Evolutionary conservation across 371 early-diverging fungal species (phyloP).

Genomic region (Lichtheimia ramosa): DNA sequence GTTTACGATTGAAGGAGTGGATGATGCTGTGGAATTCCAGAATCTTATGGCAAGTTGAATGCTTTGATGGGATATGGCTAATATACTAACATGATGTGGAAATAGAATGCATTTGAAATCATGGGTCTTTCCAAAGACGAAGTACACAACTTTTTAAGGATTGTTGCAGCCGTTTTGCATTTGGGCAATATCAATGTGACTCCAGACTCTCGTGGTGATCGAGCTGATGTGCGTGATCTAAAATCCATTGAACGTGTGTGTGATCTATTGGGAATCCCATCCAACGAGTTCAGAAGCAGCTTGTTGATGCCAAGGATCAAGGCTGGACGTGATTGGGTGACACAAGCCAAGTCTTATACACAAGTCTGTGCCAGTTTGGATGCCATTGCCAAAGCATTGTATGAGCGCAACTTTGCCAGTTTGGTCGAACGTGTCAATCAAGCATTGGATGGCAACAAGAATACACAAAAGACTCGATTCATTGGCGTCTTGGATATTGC

Average conservation of each 20-base stretch:
- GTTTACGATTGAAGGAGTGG: conserved; percentile 90
- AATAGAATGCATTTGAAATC: conserved; percentile 78
- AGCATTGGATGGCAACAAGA: conserved; percentile 76
- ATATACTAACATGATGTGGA: neutral
- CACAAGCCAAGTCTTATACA: conserved; percentile 81
- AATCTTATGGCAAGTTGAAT: conserved; percentile 58
- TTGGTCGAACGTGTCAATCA: conserved; percentile 90
- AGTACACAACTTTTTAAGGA: conserved; percentile 78
- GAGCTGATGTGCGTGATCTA: conserved; percentile 85
- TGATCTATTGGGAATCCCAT: conserved; percentile 92
- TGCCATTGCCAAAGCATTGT: conserved; percentile 93
- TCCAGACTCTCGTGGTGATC: conserved; percentile 73
- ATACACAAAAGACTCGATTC: conserved; percentile 54
- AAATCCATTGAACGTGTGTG: conserved; percentile 87
- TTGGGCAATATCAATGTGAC: conserved; percentile 91
- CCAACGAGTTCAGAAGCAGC: conserved; percentile 83
- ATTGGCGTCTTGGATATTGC: conserved; percentile 99
- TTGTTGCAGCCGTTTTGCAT: conserved; percentile 94
- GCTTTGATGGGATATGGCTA: neutral
- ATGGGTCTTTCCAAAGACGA: conserved; percentile 84
- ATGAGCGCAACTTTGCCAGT: conserved; percentile 96
- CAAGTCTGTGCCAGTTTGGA: conserved; percentile 94
- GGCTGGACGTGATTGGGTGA: conserved; percentile 98
- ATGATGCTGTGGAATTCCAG: conserved; percentile 88
- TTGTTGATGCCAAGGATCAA: conserved; percentile 90